Base-by-base conservation (phyloP, 2,329 filamentous ascomycete genomes). In the Tothia fuscella region DNA sequence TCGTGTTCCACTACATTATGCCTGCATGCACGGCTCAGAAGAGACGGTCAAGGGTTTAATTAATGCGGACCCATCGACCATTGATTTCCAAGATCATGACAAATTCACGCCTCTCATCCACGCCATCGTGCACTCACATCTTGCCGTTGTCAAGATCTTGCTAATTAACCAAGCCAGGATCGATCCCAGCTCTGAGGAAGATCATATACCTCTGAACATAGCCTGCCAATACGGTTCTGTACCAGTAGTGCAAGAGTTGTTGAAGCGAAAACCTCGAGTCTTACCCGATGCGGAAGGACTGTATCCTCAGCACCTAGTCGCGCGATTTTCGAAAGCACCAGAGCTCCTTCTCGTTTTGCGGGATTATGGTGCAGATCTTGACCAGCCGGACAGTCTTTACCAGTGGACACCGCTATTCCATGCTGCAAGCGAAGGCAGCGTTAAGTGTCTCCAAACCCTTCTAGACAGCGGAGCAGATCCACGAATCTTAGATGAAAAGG, bases 391-490 rank as follows among this genome's bases (percentile, higher is more conserved):
- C 61, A 96, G 94, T 62, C 71, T 98, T 13, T 96, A 96, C 52
- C 86, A 89, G 46, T 98, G 91, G 91, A 96, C 91, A 2, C 88
- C 91, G 0, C 69, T 98, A 4, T 91, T 98, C 44, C 89, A 98
- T 58, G 89, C 91, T 2, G 91, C 91, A 7, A 94, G 88, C 56
- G 91, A 98, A 64, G 91, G 91, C 17, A 93, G 94, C 56, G 82
- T 95, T 2, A 78, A 82, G 20, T 95, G 88, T 54, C 68, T 98
- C 32, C 76, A 86, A 50, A 83, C 80, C 1, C 70, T 98, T 3
- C 69, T 98, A 9, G 76, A 86, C 41, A 76, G 82, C 48, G 81
- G 82, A 6, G 88, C 82, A 3, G 77, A 93, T 52, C 74, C 82
- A 1, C 80, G 79, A 49, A 82, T 87, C 42, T 65, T 85, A 32